A percentile compares a stretch with the other conserved stretches of the same genome.
Conservation (phyloP, 139 green algal genomes). For the Deuterostichococcus epilithicus region DNA sequence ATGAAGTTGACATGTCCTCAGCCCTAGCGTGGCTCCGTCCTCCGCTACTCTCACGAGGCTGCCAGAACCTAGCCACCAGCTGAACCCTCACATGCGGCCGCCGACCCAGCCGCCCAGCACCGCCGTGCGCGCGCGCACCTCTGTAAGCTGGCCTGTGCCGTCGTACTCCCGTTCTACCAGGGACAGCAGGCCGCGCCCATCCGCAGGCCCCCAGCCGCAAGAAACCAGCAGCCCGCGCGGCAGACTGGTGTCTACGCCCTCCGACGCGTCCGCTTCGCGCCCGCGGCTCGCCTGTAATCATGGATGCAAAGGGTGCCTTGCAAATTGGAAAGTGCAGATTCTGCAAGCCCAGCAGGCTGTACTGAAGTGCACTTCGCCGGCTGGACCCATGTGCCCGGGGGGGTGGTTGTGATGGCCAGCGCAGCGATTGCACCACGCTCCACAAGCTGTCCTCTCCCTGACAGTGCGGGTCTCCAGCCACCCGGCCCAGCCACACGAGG, state of each 20-base stretch:
- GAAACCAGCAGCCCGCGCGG: not conserved
- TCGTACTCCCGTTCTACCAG: slow-evolving; percentile 19
- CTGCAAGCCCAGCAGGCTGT: too few species aligned
- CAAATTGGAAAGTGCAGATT: too few species aligned
- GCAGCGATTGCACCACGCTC: not conserved
- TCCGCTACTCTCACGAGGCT: too few species aligned
- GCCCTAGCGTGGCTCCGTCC: too few species aligned
- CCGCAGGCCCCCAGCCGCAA: not conserved
- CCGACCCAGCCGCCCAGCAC: slow-evolving; percentile 12
- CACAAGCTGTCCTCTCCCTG: too few species aligned
- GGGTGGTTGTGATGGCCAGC: not conserved
- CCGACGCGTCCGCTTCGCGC: not conserved
- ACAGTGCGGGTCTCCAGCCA: not conserved
- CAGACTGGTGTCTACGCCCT: not conserved
- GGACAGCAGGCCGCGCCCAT: not conserved
- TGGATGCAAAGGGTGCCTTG: too few species aligned
- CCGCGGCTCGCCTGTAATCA: not conserved
- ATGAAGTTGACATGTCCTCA: too few species aligned
- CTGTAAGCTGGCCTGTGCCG: slow-evolving; percentile 3
- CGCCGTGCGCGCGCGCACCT: slow-evolving; percentile 15
- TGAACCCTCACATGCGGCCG: slow-evolving; percentile 1
- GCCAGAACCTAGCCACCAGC: too few species aligned
- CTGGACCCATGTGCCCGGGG: not conserved
- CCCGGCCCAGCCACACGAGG: not conserved
- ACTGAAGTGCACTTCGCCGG: not conserved